Evolutionary conservation across 2,329 filamentous ascomycete genomes (phyloP).

Genomic region (Fusarium piperis): DNA sequence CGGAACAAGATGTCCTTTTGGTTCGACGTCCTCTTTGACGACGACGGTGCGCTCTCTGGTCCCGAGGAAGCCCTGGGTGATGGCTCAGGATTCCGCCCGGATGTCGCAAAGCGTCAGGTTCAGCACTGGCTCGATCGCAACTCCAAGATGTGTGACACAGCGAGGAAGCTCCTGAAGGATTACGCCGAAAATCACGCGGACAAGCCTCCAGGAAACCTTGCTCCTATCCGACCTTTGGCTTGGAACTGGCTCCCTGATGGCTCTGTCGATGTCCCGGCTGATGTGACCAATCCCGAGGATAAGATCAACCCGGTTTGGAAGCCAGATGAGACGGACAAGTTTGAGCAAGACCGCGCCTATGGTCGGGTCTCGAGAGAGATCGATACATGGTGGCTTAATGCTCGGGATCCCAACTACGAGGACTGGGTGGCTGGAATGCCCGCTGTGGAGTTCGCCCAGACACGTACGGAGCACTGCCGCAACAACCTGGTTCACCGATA

Average conservation of each 20-base stretch:
- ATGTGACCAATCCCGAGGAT: slow-evolving; percentile 51
- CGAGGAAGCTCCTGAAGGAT: slow-evolving; percentile 62
- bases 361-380: slow-evolving; percentile 71
- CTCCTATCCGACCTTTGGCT: slow-evolving; percentile 60
- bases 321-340: slow-evolving; percentile 64
- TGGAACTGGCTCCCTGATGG: slow-evolving; percentile 65
- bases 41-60: slow-evolving; percentile 57
- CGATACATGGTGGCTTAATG: slow-evolving; percentile 71
- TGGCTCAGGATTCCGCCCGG: slow-evolving; percentile 62
- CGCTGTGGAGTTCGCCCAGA: slow-evolving; percentile 67
- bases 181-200: slow-evolving; percentile 62
- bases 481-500: slow-evolving; percentile 68
- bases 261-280: slow-evolving; percentile 42
- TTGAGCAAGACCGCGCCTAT: slow-evolving; percentile 67
- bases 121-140: slow-evolving; percentile 71
- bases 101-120: slow-evolving; percentile 68
- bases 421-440: slow-evolving; percentile 69
- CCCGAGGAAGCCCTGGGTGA: slow-evolving; percentile 64
- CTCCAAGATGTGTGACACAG: slow-evolving; percentile 66
- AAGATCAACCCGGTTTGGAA: slow-evolving; percentile 61
- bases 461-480: slow-evolving; percentile 66
- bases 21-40: slow-evolving; percentile 72
- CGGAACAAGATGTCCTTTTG: slow-evolving; percentile 77
- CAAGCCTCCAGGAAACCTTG: slow-evolving; percentile 60
- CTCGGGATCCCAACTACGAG: slow-evolving; percentile 68